Evolutionary conservation across 331 rosid species (phyloP).

Genomic region (Saraca asoca): DNA sequence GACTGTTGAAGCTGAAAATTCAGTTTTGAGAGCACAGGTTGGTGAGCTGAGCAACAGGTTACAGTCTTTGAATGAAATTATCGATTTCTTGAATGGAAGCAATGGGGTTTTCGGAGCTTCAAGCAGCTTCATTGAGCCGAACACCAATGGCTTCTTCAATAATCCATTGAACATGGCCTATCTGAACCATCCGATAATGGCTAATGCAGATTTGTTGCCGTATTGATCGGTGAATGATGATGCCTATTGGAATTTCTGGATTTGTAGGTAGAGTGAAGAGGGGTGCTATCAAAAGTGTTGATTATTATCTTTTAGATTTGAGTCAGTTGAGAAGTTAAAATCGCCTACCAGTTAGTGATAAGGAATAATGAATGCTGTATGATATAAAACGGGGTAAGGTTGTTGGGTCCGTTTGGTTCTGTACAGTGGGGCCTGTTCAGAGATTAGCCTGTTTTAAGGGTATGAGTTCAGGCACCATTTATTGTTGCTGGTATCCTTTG

Average conservation of each 20-base stretch:
- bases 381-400: conserved; percentile 27
- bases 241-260: background rate
- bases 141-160: conserved; percentile 1
- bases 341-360: conserved; percentile 34
- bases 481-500: conserved; percentile 28
- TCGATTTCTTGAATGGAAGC: conserved; percentile 41
- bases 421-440: conserved; percentile 40
- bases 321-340: conserved; percentile 37
- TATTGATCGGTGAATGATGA: conserved; percentile 31
- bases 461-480: conserved; percentile 24
- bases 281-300: background rate
- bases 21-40: conserved; percentile 76
- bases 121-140: conserved; percentile 45
- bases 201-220: conserved; percentile 59
- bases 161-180: conserved; percentile 47
- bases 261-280: background rate
- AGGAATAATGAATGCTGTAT: conserved; percentile 46
- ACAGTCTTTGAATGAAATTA: conserved; percentile 69
- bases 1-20: conserved; percentile 73
- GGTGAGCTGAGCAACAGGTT: conserved; percentile 63
- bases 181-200: conserved; percentile 69
- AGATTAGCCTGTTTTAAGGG: conserved; percentile 6
- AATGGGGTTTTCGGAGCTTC: conserved; percentile 37
- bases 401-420: conserved; percentile 36
- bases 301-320: background rate